phyloP scores from a whole-genome alignment of 2,329 filamentous ascomycete genomes.

The Blastomyces emzantsi region DNA sequence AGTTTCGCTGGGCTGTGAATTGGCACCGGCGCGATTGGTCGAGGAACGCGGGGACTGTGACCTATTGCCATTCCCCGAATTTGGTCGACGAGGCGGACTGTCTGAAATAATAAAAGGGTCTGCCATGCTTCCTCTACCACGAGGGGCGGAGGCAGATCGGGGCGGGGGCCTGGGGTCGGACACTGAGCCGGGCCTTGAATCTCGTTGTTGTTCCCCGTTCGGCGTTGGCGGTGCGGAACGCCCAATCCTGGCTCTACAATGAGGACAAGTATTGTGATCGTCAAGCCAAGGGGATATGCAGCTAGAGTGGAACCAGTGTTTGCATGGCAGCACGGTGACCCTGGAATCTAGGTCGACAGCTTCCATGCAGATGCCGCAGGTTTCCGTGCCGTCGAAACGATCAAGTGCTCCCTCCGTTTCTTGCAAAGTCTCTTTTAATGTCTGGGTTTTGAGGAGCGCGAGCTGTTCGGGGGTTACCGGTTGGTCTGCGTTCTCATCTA shows the following conservation, averaged over 20 bases:
- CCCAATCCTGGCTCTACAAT: constrained; percentile 37
- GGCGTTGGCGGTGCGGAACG: constrained; percentile 29
- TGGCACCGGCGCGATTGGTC: neutral
- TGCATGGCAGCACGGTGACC: constrained; percentile 72
- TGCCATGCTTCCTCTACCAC: neutral
- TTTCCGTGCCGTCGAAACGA: constrained; percentile 55
- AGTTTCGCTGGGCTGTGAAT: neutral
- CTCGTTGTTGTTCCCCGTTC: constrained; percentile 37
- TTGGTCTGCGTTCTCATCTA: neutral
- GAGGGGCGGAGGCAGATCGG: neutral
- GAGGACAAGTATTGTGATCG: constrained; percentile 86
- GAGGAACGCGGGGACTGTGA: neutral
- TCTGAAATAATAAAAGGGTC: constrained; percentile 4
- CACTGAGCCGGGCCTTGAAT: neutral
- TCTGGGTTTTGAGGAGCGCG: constrained; percentile 61
- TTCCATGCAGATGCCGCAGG: constrained; percentile 95
- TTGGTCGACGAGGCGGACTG: neutral
- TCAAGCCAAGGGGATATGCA: constrained; percentile 78
- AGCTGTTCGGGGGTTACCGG: neutral
- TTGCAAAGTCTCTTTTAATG: constrained; percentile 57
- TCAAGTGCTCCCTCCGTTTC: constrained; percentile 61
- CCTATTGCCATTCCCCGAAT: neutral
- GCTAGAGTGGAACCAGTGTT: constrained; percentile 83
- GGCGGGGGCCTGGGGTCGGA: neutral
- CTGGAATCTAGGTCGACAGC: constrained; percentile 63